Percentiles rank a stretch among this genome's conserved stretches.
These are phyloP conservation scores for Akanthomyces dipterigenus DNA, from an alignment of 2,329 filamentous ascomycete genomes.

Conservation along the genomic window DNA sequence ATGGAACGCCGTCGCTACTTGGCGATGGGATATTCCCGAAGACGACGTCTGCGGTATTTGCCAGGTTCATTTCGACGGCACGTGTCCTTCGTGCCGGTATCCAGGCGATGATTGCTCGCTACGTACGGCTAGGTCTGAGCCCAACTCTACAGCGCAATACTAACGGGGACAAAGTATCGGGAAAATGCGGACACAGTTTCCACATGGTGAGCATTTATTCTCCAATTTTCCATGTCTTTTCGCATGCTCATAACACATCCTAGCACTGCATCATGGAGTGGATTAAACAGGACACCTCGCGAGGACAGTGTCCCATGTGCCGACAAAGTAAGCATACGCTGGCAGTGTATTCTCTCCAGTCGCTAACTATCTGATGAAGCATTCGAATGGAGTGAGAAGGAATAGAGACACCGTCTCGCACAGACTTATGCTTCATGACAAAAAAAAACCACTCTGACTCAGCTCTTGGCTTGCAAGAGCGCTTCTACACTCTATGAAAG, in stretches of 20 bases:
- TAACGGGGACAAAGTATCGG: conserved; percentile 59
- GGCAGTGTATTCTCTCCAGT: background rate
- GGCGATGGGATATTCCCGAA: conserved; percentile 96
- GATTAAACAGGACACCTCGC: conserved; percentile 91
- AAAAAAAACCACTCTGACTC: background rate
- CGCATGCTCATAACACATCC: conserved; percentile 10
- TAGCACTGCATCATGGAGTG: conserved; percentile 94
- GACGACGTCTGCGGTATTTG: conserved; percentile 98
- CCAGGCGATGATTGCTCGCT: conserved; percentile 93
- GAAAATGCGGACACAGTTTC: conserved; percentile 95
- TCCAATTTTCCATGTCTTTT: background rate
- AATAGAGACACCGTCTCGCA: conserved; percentile 24
- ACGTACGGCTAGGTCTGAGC: conserved; percentile 46
- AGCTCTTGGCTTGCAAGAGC: background rate
- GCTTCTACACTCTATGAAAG: background rate
- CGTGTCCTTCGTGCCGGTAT: conserved; percentile 96
- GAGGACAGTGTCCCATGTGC: conserved; percentile 96
- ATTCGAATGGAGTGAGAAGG: conserved; percentile 35
- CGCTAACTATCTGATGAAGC: conserved; percentile 19
- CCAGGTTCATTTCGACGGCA: conserved; percentile 95
- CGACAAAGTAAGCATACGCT: conserved; percentile 64
- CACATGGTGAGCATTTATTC: conserved; percentile 65
- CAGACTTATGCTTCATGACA: conserved; percentile 18
- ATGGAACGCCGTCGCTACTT: conserved; percentile 92
- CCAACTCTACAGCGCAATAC: background rate